Base-by-base conservation (phyloP, 768 basidiomycete species). In the Termitomyces bulborhizus region DNA sequence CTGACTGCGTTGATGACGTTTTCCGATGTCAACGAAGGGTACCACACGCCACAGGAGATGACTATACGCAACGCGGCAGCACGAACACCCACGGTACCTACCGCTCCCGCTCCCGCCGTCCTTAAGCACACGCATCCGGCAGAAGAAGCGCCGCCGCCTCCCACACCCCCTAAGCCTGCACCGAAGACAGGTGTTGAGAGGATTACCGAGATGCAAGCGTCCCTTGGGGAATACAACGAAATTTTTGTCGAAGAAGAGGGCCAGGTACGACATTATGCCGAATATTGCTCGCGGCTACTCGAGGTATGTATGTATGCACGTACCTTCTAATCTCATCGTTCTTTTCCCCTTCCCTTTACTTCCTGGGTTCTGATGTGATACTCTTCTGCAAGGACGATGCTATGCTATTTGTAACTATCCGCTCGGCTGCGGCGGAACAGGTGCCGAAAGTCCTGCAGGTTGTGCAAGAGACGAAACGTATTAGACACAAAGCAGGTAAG, bases 371-470 rank as follows among this genome's bases (percentile, higher is more conserved):
- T 46, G 45, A 51, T 41, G 26, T 37, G 40, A 49, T 56, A 18
- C 44, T 21, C 18, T 24, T 39, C 41, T 43, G 7, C 11, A 50
- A 90, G 88, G 88, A 91, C 55, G 84, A 88, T 56, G 85, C 86
- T 5, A 85, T 93, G 81, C 69, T 93, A 12, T 93, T 90, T 63
- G 79, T 93, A 54, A 84, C 84, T 5, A 70, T 93, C 27, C 79
- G 83, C 27, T 88, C 89, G 6, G 76, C 79, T 29, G 78, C 81
- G 16, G 69, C 81, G 1, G 73, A 76, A 3, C 74, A 87, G 46
- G 91, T 92, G 3, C 79, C 88, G 3, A 92, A 89, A 62, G 90
- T 92, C 1, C 73, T 93, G 34, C 83, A 84, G 53, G 84, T 92
- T 3, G 90, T 90, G 0, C 88, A 92, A 62, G 81, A 90, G 64